Evolutionary conservation across 1,284 basidiomycete genomes (phyloP), one percentile per base, ranked within the genome.

Genomic region (Apiotrichum laibachii): DNA sequence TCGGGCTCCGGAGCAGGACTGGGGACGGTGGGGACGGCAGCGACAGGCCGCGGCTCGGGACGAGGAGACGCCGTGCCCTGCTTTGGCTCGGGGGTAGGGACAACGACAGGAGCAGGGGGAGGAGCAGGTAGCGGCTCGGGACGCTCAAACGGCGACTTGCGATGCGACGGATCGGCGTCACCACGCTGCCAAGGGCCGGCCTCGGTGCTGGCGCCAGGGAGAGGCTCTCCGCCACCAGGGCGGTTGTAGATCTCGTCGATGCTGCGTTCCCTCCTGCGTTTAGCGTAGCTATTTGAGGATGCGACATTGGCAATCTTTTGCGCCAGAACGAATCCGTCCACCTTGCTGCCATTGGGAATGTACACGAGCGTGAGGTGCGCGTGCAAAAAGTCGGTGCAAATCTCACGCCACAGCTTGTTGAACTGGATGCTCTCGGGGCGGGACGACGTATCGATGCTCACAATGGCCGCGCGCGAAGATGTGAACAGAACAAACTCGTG

Each of bases 271-370:
- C 75, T 75, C 46, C 67, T 69, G 42, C 67, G 65, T 51, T 73
- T 74, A 4, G 67, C 52, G 51, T 72, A 76, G 31, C 68, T 72
- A 57, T 77, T 79, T 40, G 70, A 69, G 13, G 75, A 71, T 0
- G 69, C 76, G 2, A 73, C 71, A n/a, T 65, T 67, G 18, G 77
- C 76, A 46, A 76, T 77, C 56, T 73, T 75, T 57, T 72, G 68
- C 2, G 77, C 72, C 5, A 79, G 64, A 18, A 70, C 65, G 47
- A 70, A 70, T 5, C 77, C 77, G 40, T 76, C 73, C 16, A 77
- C 67, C 13, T 56, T 52, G 60, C 61, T 67, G 35, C 69, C 65
- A 48, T 66, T 68, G 0, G 77, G 75, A 18, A 79, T 62, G 72
- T 73, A 77, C 13, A 73, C 73, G 21, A 79, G 62, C 1, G 73